Conservation (phyloP, 345 rosid species). For the Viola odorata region DNA sequence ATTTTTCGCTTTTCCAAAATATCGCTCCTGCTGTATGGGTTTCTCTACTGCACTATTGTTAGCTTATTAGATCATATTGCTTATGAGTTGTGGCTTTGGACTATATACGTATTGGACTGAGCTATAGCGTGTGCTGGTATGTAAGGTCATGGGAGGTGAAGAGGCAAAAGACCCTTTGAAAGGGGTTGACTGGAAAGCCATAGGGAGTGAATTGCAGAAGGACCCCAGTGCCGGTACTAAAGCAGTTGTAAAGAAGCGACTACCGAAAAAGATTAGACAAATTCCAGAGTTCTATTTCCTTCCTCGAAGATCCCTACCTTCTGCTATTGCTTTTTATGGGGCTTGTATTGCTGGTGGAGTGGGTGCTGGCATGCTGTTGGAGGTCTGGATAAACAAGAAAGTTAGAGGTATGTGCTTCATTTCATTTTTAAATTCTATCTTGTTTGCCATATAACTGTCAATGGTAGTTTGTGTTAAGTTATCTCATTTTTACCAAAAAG, state of each 20-base stretch:
- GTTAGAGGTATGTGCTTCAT: slow-evolving; percentile 78
- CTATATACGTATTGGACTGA: too few species aligned
- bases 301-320: slow-evolving; percentile 58
- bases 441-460: too few species aligned
- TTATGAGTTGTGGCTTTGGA: too few species aligned
- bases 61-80: too few species aligned
- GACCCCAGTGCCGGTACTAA: slow-evolving; percentile 48
- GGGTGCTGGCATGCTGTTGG: slow-evolving; percentile 84
- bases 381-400: slow-evolving; percentile 83
- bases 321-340: slow-evolving; percentile 63
- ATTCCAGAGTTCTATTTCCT: slow-evolving; percentile 90
- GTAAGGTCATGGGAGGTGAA: too few species aligned
- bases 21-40: too few species aligned
- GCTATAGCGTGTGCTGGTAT: too few species aligned
- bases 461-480: too few species aligned
- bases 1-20: too few species aligned
- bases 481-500: too few species aligned
- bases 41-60: too few species aligned
- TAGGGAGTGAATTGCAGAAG: slow-evolving; percentile 62
- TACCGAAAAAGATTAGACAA: slow-evolving; percentile 73
- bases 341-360: slow-evolving; percentile 78
- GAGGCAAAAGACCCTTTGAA: slow-evolving; percentile 78
- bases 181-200: slow-evolving; percentile 80
- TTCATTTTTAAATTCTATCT: too few species aligned
- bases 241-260: slow-evolving; percentile 51